These are phyloP conservation scores for Tetragonia tetragonoides DNA, from an alignment of 148 eudicot genomes.

Conservation along the genomic window DNA sequence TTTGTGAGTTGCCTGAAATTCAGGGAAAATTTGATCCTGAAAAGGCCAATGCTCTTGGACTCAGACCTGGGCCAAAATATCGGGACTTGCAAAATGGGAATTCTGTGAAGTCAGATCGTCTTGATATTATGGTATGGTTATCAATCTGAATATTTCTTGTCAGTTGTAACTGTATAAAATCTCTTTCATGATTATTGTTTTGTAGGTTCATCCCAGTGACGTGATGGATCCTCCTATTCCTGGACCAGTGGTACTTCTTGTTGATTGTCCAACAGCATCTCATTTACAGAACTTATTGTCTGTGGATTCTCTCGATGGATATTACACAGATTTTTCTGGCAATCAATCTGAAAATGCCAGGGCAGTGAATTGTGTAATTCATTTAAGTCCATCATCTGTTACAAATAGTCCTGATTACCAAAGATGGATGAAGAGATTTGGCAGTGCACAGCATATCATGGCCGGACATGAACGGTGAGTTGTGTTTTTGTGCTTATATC, in stretches of 20 bases:
- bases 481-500: constrained; percentile 8
- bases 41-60: constrained; percentile 81
- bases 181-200: constrained; percentile 11
- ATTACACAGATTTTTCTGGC: constrained; percentile 41
- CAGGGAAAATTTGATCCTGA: constrained; percentile 82
- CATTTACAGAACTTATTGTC: constrained; percentile 66
- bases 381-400: constrained; percentile 66
- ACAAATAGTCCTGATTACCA: constrained; percentile 49
- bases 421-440: constrained; percentile 83
- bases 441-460: constrained; percentile 72
- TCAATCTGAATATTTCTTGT: not conserved
- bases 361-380: constrained; percentile 74
- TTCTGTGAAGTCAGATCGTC: constrained; percentile 68
- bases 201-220: constrained; percentile 83
- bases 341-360: constrained; percentile 42
- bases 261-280: constrained; percentile 78
- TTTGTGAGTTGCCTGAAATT: constrained; percentile 86
- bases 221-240: constrained; percentile 89
- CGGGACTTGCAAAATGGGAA: constrained; percentile 70
- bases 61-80: constrained; percentile 76
- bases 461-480: constrained; percentile 91
- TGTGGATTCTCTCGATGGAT: constrained; percentile 46
- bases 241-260: constrained; percentile 79
- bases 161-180: not conserved
- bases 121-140: constrained; percentile 58